Evolutionary conservation across 2,329 filamentous ascomycete species (phyloP), one percentile per base, ranked within the genome.

Genomic region (Curvularia sp.): DNA sequence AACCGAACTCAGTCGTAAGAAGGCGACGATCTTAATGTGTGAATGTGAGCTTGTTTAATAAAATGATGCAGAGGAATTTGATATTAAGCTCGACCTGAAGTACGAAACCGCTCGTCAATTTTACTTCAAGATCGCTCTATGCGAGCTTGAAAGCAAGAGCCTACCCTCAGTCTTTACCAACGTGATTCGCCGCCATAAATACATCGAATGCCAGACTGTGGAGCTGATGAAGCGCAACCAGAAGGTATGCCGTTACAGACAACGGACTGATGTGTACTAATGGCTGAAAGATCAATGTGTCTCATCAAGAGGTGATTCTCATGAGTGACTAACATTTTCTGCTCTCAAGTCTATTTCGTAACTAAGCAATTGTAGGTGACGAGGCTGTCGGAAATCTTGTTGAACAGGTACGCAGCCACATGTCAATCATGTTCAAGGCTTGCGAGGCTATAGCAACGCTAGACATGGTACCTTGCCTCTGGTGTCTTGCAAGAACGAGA

Each of bases 391-490:
- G 91, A 62, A 79, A 85, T 10, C 82, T 99, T 2, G 86, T 96
- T 15, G 82, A 85, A 15, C 81, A 87, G n/a, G 83, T 97, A n/a
- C 86, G 91, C 33, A 80, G 82, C 0, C 85, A 92, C 59, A 87
- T 93, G 20, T 88, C 90, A 0, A 80, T 83, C 3, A 81, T 99
- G 0, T 97, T 97, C 78, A 88, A 88, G 55, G 86, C 96, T 41
- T 95, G 92, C 65, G 93, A 98, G 74, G 89, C 90, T 12, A 86
- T 98, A 63, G 92, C 90, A 2, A 85, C 96, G 69, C 81, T 97
- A 1, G 95, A 99, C 75, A 94, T 97, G 89, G 82, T 96, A 28
- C 12, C 5, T 49, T n/a, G 15, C 15, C 12, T 20, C 49, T 4
- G 9, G 8, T 31, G 22, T 13, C 30, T 10, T 48, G 13, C 30